These are phyloP conservation scores for Coelastrella sp. DNA, from an alignment of 139 green algal species.

Conservation along the genomic window DNA sequence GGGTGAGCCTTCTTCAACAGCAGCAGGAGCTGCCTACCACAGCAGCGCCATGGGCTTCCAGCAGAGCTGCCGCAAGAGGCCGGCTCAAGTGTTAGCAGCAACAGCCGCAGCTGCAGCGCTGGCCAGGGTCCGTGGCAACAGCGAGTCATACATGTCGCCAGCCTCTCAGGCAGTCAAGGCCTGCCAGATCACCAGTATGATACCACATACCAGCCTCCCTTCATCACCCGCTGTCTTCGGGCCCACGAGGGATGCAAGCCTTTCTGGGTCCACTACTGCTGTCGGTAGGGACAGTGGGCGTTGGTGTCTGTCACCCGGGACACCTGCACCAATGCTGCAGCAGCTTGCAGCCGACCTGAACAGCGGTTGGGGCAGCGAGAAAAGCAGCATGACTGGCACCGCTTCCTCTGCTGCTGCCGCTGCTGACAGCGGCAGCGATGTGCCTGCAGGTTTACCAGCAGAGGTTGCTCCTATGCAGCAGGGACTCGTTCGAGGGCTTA, in stretches of 20 bases:
- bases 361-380: neutral
- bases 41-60: neutral
- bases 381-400: neutral
- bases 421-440: neutral
- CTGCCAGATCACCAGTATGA: neutral
- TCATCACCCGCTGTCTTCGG: slow-evolving; percentile 13
- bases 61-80: neutral
- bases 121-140: neutral
- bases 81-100: neutral
- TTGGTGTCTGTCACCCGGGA: neutral
- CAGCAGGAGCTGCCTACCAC: neutral
- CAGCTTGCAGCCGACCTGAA: neutral
- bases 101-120: neutral
- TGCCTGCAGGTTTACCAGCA: too few relatives aligned
- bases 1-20: neutral
- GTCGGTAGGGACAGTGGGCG: neutral
- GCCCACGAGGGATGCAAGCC: neutral
- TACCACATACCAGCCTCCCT: slow-evolving; percentile 33
- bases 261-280: neutral
- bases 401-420: neutral
- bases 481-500: too few relatives aligned
- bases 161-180: neutral
- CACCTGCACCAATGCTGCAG: slow-evolving; percentile 8
- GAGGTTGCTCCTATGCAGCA: too few relatives aligned
- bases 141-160: slow-evolving; percentile 12